Evolutionary conservation across 2,329 filamentous ascomycete species (phyloP).

Genomic region (Teratosphaeriaceae sp.): DNA sequence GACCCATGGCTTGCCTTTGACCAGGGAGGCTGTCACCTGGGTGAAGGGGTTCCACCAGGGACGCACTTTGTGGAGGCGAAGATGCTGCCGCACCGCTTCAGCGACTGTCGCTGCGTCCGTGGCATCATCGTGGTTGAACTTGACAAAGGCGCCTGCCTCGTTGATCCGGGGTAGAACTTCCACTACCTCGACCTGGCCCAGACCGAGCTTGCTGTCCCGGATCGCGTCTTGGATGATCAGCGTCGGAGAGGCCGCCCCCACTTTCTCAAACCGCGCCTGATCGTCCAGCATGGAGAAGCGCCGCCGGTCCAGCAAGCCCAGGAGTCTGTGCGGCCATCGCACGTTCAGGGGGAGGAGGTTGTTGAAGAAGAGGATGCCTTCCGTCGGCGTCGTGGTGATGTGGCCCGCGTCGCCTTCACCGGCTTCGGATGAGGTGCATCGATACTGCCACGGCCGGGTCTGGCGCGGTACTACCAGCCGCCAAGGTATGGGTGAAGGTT

Average conservation of each 20-base stretch:
- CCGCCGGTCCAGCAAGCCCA: slow-evolving; percentile 37
- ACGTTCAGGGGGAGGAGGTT: slow-evolving; percentile 82
- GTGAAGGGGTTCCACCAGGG: slow-evolving; percentile 88
- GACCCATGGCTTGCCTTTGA: slow-evolving; percentile 83
- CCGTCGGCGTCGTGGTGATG: slow-evolving; percentile 67
- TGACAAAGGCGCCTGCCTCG: slow-evolving; percentile 91
- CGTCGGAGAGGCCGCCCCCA: slow-evolving; percentile 49
- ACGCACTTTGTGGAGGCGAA: slow-evolving; percentile 65
- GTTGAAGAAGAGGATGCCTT: slow-evolving; percentile 84
- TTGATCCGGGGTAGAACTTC: slow-evolving; percentile 79
- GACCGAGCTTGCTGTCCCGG: slow-evolving; percentile 20
- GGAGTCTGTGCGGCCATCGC: slow-evolving; percentile 52
- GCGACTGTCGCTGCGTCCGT: slow-evolving; percentile 50
- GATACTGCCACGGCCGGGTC: not conserved
- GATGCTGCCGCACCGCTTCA: slow-evolving; percentile 53
- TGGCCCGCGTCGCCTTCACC: slow-evolving; percentile 69
- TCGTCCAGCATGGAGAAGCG: slow-evolving; percentile 7
- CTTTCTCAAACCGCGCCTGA: slow-evolving; percentile 10
- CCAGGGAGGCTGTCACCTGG: slow-evolving; percentile 62
- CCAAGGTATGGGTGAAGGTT: not conserved
- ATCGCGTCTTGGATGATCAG: slow-evolving; percentile 44
- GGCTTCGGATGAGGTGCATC: slow-evolving; percentile 31
- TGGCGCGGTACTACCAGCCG: not conserved
- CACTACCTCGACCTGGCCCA: slow-evolving; percentile 55
- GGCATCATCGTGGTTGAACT: slow-evolving; percentile 57